Evolutionary conservation across 73 alveolate genomes (phyloP), one percentile per base, ranked within the genome.

Genomic region (Urostyla sp.): DNA sequence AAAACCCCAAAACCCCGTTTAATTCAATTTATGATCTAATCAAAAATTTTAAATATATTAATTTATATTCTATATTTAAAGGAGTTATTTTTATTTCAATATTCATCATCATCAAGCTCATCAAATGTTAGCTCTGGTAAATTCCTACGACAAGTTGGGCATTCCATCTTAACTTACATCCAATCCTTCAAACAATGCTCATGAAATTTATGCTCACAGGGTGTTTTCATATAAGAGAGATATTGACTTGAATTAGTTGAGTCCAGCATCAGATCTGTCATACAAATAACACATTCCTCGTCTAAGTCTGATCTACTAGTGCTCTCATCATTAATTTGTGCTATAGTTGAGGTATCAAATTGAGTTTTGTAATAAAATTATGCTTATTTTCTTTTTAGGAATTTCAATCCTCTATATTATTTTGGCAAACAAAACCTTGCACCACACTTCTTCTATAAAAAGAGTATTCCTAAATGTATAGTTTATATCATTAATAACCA

Each of bases 121-220:
- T 8, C 18, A 18, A 50, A 18, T 16, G 27, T 59, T 26, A 74
- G 23, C 15, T 75, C 57, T 2, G 90, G 90, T 1, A 80, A 31
- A 5, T 51, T 36, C 0, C 34, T 11, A 51, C 90, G 28, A 49
- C 90, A 80, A 16, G 82, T 66, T 4, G 91, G 91, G 32, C 91
- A 81, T 20, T 81, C 91, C 67, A 69, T 51, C 30, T 72, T 81
- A 45, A 75, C 55, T 48, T 59, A 69, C 91, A 81, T 81, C 91
- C 91, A 81, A 34, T 75, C 34, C 18, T 48, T 45, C 16, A 81
- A 35, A 56, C 91, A 81, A 20, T 37, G 10, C 77, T 53, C 34
- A 31, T 81, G 91, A 30, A 27, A 81, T 38, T 54, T 67, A 53
- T 81, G 91, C 18, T 73, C 49, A 43, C 91, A 81, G 18, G 91